Conservation (phyloP, 2,329 filamentous ascomycete genomes). For the Coniochaeta ligniaria region DNA sequence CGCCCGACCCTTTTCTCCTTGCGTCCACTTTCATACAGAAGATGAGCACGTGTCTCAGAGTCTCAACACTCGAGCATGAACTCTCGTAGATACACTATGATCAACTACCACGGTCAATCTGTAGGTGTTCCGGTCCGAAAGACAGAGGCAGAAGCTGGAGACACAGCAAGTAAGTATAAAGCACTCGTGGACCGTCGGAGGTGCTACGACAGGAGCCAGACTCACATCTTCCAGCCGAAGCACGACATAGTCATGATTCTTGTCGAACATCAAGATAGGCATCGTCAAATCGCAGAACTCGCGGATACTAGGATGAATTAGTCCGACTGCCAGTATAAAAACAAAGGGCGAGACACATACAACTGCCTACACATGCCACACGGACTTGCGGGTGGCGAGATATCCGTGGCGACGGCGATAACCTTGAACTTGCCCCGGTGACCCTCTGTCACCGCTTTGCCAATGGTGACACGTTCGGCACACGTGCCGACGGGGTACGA, state of each 20-base stretch:
- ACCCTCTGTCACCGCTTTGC: constrained; percentile 63
- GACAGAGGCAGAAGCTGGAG: constrained; percentile 55
- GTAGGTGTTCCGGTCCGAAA: constrained; percentile 48
- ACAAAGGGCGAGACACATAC: constrained; percentile 39
- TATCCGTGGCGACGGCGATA: constrained; percentile 79
- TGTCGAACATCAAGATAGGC: constrained; percentile 91
- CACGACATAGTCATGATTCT: constrained; percentile 64
- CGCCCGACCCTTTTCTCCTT: neutral
- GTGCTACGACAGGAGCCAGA: neutral
- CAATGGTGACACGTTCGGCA: constrained; percentile 85
- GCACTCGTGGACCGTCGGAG: neutral
- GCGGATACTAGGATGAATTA: constrained; percentile 48
- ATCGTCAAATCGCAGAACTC: constrained; percentile 64
- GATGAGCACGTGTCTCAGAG: neutral
- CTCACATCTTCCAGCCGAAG: neutral
- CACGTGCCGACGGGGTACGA: constrained; percentile 92
- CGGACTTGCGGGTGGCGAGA: constrained; percentile 61
- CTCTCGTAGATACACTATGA: neutral
- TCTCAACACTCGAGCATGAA: neutral
- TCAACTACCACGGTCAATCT: neutral
- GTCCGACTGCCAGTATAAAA: neutral
- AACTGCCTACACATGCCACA: constrained; percentile 97
- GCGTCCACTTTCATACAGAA: neutral
- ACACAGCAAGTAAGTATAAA: neutral
- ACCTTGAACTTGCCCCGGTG: constrained; percentile 57